Base-by-base conservation (phyloP, 2,329 filamentous ascomycete genomes). In the Fusarium stilboides region DNA sequence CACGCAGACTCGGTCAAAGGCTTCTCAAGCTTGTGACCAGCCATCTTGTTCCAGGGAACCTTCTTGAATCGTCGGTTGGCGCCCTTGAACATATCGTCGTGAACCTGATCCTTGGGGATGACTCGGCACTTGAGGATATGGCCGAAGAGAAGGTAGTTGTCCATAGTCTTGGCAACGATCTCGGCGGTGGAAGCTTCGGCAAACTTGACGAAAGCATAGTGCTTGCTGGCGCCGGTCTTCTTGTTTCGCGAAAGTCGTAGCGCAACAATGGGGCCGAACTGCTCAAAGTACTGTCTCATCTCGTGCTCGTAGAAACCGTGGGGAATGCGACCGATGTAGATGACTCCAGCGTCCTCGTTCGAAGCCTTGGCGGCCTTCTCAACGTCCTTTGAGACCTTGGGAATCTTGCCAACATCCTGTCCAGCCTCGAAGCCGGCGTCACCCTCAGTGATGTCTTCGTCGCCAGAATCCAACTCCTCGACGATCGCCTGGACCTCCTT, bases 221-320 rank as follows among this genome's bases (percentile, higher is more conserved):
- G 96, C 84, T 96, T 97, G 78, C 92, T 94, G 61, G 89, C 89
- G 57, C 96, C 96, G 2, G 94, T 98, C 80, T 92, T 92, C 81
- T 92, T 94, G 86, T 97, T 98, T 75, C 96, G 91, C 28, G 94
- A 96, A 44, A 99, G 86, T 68, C 95, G 91, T 59, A 98, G 86
- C 57, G 82, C 89, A 53, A 85, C 88, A 74, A 99, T 94, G 15
- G 88, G 85, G 72, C 96, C 96, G 73, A 99, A 99, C 80, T 99
- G 96, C 56, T 90, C 88, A 78, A 98, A 97, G 85, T 98, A 99
- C 70, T 91, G 89, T 74, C 89, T 90, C 92, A 99, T 97, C 82
- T 98, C 92, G 76, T 94, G 89, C 83, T 99, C 96, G 86, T 95
- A 98, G 88, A 99, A 99, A 82, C 96, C 83, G 82, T 96, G 93